These are phyloP conservation scores for Helotiales sp. DNA, from an alignment of 2,329 filamentous ascomycete species.

Conservation along the genomic window DNA sequence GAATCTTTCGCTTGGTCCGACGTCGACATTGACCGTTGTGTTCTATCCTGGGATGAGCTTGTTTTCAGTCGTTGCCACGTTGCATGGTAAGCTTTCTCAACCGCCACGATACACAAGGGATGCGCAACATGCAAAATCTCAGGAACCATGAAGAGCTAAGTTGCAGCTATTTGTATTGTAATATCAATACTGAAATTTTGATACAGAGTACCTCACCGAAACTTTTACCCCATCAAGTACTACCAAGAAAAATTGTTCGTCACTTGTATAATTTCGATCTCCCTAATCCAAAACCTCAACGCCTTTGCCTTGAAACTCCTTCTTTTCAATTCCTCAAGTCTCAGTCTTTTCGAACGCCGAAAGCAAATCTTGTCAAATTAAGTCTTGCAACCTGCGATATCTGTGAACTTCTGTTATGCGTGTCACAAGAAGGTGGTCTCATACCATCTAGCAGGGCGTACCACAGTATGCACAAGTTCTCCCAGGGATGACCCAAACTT, in stretches of 20 bases:
- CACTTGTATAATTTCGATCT: neutral
- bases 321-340: neutral
- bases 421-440: neutral
- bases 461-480: slow-evolving; percentile 52
- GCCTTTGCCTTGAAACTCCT: neutral
- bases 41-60: neutral
- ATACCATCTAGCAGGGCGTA: slow-evolving; percentile 35
- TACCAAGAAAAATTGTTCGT: neutral
- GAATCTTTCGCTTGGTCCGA: neutral
- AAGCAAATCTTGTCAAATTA: neutral
- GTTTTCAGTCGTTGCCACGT: neutral
- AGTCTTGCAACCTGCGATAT: neutral
- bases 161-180: neutral
- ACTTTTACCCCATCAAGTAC: slow-evolving; percentile 4
- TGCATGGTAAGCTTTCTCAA: neutral
- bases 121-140: neutral
- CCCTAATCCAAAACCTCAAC: neutral
- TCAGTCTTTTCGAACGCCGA: neutral
- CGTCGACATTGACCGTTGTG: neutral
- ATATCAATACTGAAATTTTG: neutral
- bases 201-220: neutral
- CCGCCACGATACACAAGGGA: neutral
- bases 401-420: slow-evolving; percentile 7
- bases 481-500: slow-evolving; percentile 57
- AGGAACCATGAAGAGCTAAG: neutral